A percentile compares a stretch with the other conserved stretches of the same genome.
These are phyloP conservation scores for Fonsecaea multimorphosa DNA, from an alignment of 2,329 filamentous ascomycete genomes.

Conservation along the genomic window DNA sequence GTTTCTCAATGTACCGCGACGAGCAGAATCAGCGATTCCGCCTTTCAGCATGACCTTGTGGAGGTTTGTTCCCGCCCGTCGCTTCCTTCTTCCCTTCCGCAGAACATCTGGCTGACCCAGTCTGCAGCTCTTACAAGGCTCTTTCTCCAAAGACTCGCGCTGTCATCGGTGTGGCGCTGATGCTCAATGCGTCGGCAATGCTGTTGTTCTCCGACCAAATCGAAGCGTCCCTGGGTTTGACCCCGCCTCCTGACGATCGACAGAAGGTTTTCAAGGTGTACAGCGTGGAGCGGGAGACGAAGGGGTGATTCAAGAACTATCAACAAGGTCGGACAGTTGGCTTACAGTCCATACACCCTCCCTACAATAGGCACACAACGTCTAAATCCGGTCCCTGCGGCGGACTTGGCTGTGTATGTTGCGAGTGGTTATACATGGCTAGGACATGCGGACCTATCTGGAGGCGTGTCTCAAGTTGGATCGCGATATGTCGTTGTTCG, in stretches of 20 bases:
- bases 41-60: slow-evolving; percentile 34
- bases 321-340: background rate
- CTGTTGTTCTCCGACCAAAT: slow-evolving; percentile 39
- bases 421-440: background rate
- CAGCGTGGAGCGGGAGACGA: slow-evolving; percentile 26
- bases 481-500: background rate
- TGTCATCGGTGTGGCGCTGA: slow-evolving; percentile 37
- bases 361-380: background rate
- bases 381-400: background rate
- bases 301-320: slow-evolving; percentile 16
- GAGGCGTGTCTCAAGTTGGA: background rate
- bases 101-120: background rate
- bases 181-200: slow-evolving; percentile 38
- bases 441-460: background rate
- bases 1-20: background rate
- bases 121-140: slow-evolving; percentile 37
- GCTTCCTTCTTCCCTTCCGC: background rate
- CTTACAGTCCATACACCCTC: background rate
- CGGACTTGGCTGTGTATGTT: background rate
- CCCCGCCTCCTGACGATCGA: slow-evolving; percentile 28
- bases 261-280: slow-evolving; percentile 30
- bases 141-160: slow-evolving; percentile 38
- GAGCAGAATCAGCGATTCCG: background rate
- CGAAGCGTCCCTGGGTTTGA: slow-evolving; percentile 36
- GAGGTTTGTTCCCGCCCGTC: slow-evolving; percentile 27